Percentiles rank a stretch among this genome's conserved stretches.
Evolutionary conservation across 345 rosid species (phyloP).

Genomic region (Gossypium anomalum): DNA sequence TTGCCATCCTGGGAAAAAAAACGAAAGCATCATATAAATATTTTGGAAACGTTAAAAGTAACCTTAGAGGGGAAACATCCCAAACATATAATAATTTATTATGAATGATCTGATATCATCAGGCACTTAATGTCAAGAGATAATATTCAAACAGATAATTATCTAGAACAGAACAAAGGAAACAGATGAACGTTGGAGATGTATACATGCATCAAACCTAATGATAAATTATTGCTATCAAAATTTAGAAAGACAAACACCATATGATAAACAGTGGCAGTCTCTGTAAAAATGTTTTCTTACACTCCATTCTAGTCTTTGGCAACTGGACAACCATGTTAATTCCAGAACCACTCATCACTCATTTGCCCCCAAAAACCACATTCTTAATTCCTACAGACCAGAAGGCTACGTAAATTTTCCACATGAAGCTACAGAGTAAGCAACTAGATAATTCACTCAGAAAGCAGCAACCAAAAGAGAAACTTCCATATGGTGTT

Average conservation of each 20-base stretch:
- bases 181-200: neutral
- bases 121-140: neutral
- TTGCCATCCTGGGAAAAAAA: conserved; percentile 36
- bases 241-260: conserved; percentile 6
- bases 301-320: neutral
- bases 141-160: neutral
- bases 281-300: neutral
- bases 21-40: conserved; percentile 6
- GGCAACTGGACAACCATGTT: neutral
- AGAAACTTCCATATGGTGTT: neutral
- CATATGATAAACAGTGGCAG: neutral
- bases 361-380: neutral
- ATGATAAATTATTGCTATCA: neutral
- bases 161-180: neutral
- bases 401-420: neutral
- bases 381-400: neutral
- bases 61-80: neutral
- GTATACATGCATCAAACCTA: neutral
- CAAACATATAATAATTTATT: neutral
- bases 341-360: neutral
- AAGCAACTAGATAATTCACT: neutral
- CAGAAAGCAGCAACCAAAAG: neutral
- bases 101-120: neutral
- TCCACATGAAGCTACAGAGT: neutral
- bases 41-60: neutral